Evolutionary conservation across 2,329 filamentous ascomycete species (phyloP).

Genomic region (Rachicladosporium sp.): DNA sequence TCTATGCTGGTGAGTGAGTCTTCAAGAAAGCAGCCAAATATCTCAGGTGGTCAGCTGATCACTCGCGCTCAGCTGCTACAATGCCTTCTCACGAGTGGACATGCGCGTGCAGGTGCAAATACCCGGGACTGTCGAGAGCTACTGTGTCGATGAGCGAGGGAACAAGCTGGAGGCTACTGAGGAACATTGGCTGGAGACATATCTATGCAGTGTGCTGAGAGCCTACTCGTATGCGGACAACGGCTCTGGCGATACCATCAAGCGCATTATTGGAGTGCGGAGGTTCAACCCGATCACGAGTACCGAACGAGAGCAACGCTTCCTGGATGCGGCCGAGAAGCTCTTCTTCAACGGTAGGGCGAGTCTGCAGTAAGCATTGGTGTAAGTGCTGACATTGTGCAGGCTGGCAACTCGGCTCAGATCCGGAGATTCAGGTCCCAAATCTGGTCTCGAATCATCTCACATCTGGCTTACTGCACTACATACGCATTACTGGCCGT

Average conservation of each 20-base stretch:
- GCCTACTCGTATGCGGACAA: constrained; percentile 96
- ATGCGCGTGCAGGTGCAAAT: constrained; percentile 99
- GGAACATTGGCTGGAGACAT: constrained; percentile 92
- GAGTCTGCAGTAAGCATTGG: too few relatives aligned
- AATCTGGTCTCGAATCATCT: constrained; percentile 95
- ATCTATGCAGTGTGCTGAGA: constrained; percentile 84
- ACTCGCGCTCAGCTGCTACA: constrained; percentile 92
- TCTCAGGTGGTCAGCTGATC: too few relatives aligned
- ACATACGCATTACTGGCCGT: constrained; percentile 88
- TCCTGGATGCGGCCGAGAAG: constrained; percentile 84
- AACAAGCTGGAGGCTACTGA: constrained; percentile 90
- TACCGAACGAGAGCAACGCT: constrained; percentile 95
- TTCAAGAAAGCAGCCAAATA: too few relatives aligned
- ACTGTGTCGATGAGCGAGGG: constrained; percentile 92
- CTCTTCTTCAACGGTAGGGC: constrained; percentile 94
- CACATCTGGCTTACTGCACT: constrained; percentile 83
- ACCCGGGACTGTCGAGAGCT: constrained; percentile 89
- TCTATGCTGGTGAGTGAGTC: constrained; percentile 64
- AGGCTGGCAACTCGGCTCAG: constrained; percentile 93
- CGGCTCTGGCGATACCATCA: constrained; percentile 84
- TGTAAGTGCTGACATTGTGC: constrained; percentile 9
- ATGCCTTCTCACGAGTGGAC: constrained; percentile 94
- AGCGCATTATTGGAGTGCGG: constrained; percentile 93
- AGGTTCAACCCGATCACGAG: constrained; percentile 96
- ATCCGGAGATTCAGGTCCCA: constrained; percentile 92